Conservation (phyloP, 441 rosid species). For the Pelargonium myrrhifolium region DNA sequence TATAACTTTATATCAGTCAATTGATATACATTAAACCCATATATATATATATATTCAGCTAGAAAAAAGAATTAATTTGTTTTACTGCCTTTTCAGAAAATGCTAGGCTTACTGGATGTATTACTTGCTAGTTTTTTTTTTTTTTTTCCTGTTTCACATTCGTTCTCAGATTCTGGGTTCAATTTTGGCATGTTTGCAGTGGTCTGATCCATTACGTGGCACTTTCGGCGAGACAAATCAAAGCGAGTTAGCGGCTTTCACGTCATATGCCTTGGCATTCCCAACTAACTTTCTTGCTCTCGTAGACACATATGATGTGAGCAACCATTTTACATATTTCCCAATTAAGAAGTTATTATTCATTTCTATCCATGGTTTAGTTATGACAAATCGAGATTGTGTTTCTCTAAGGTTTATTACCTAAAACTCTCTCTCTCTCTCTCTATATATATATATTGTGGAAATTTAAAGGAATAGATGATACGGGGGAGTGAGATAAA, state of each 20-base stretch:
- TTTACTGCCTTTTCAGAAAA: too few relatives aligned
- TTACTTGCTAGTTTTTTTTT: not conserved
- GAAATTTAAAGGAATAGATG: too few relatives aligned
- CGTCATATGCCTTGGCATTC: conserved; percentile 83
- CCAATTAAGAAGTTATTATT: not conserved
- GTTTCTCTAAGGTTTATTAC: not conserved
- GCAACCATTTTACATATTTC: conserved; percentile 24
- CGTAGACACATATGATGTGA: conserved; percentile 88
- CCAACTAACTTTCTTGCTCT: conserved; percentile 75
- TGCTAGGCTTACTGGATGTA: not conserved
- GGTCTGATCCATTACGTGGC: conserved; percentile 44
- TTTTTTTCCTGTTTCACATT: not conserved
- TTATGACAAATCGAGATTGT: not conserved
- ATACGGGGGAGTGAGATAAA: too few relatives aligned
- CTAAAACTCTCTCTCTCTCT: conserved; percentile 2
- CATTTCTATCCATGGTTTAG: not conserved
- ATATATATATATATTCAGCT: too few relatives aligned
- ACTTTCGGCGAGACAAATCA: conserved; percentile 78
- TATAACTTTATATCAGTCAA: too few relatives aligned
- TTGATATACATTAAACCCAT: too few relatives aligned
- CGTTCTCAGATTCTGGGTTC: conserved; percentile 7
- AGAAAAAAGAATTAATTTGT: too few relatives aligned
- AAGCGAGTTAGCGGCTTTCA: conserved; percentile 89
- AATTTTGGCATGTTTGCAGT: conserved; percentile 37
- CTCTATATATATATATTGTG: too few relatives aligned